phyloP scores from a whole-genome alignment of 768 basidiomycete species.

The Rhodotorula diobovata region DNA sequence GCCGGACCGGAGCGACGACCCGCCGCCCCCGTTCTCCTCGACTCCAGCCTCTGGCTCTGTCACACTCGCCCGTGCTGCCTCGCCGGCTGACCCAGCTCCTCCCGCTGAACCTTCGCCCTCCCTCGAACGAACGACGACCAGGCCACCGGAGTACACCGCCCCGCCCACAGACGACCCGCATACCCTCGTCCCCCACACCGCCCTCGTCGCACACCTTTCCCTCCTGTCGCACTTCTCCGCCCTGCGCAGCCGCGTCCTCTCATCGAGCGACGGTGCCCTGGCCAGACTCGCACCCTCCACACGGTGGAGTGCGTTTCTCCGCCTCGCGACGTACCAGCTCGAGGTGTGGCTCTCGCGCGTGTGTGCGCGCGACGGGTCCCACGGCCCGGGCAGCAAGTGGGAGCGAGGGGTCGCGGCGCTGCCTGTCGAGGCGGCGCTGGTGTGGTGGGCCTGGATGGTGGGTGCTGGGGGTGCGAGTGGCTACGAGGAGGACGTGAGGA shows the following conservation, averaged over 20 bases:
- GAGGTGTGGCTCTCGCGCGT: background rate
- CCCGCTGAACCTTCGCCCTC: no score
- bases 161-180: background rate
- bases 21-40: background rate
- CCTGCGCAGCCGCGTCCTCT: background rate
- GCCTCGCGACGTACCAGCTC: background rate
- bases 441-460: background rate
- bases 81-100: no score
- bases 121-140: no score
- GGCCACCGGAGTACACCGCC: background rate
- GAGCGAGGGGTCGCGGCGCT: background rate
- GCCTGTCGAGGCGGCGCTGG: background rate
- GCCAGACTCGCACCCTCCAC: background rate
- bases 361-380: background rate
- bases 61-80: no score
- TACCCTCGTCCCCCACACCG: background rate
- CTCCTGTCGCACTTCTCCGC: background rate
- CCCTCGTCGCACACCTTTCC: background rate
- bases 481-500: slow-evolving; percentile 7
- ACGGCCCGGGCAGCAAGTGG: background rate
- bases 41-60: no score
- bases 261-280: background rate
- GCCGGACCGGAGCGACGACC: background rate
- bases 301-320: background rate
- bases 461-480: background rate